These are phyloP conservation scores for Chlorella sp. DNA, from an alignment of 139 green algal genomes.

Conservation along the genomic window DNA sequence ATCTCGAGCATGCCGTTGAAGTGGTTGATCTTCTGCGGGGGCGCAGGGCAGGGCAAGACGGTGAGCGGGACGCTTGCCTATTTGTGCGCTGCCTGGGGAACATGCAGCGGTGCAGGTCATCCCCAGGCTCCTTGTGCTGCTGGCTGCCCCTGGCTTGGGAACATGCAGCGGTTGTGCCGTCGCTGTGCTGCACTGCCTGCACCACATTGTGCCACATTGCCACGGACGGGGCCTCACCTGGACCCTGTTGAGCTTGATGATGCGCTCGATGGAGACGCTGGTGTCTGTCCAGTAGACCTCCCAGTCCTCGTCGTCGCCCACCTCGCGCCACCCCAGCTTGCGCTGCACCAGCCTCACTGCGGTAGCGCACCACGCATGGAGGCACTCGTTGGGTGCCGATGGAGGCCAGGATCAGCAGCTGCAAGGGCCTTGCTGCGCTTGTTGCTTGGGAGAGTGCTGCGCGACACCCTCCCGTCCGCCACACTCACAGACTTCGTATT, in stretches of 20 bases:
- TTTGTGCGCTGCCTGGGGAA: no score
- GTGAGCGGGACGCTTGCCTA: no score
- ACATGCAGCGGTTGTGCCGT: no score
- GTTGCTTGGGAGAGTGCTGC: not conserved
- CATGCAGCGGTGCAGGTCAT: no score
- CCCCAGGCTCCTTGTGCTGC: no score
- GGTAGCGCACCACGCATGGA: no score
- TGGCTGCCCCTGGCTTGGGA: no score
- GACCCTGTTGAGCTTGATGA: slow-evolving; percentile 49
- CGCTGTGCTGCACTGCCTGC: no score
- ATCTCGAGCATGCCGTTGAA: slow-evolving; percentile 83
- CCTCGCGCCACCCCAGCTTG: slow-evolving; percentile 68
- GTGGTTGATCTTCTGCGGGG: slow-evolving; percentile 80
- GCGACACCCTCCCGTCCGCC: no score
- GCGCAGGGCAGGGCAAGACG: not conserved
- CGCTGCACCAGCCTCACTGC: slow-evolving; percentile 52
- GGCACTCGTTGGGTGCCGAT: not conserved
- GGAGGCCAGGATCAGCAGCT: not conserved
- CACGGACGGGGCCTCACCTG: slow-evolving; percentile 53
- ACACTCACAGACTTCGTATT: slow-evolving; percentile 73
- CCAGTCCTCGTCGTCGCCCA: slow-evolving; percentile 56
- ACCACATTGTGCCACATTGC: not conserved
- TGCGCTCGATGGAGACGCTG: slow-evolving; percentile 54
- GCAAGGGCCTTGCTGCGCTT: not conserved
- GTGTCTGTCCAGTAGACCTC: slow-evolving; percentile 78